Evolutionary conservation across 805 yeast genomes (phyloP).

Genomic region (Starmerella scarabaei): DNA sequence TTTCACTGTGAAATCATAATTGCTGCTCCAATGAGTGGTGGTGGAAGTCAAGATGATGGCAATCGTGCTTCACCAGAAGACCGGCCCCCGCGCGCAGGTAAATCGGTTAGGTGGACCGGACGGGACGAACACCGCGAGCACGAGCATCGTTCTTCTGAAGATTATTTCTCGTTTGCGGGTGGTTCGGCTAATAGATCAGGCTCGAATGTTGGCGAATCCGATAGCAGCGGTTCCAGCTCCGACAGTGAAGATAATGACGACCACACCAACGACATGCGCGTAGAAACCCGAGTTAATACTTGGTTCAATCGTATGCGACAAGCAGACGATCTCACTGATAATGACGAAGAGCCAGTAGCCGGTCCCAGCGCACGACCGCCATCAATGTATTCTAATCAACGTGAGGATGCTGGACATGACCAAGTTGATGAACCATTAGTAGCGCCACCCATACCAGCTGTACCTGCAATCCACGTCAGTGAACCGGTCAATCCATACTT

Average conservation of each 20-base stretch:
- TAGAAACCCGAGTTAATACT: constrained; percentile 19
- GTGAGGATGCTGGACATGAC: not conserved
- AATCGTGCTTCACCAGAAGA: too few relatives aligned
- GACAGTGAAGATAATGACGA: constrained; percentile 7
- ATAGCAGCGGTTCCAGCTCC: not conserved
- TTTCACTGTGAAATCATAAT: too few relatives aligned
- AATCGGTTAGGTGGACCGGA: constrained; percentile 17
- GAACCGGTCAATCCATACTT: constrained; percentile 12
- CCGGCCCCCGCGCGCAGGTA: not conserved
- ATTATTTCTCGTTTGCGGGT: constrained; percentile 15
- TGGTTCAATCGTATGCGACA: constrained; percentile 19
- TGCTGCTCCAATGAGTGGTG: too few relatives aligned
- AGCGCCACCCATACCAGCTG: not conserved
- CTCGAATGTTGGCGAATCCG: not conserved
- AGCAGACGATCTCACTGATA: constrained; percentile 3
- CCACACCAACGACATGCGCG: constrained; percentile 8
- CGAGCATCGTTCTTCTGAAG: not conserved
- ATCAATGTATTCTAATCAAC: not conserved
- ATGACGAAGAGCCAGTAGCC: not conserved
- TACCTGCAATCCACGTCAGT: constrained; percentile 9
- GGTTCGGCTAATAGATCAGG: constrained; percentile 11
- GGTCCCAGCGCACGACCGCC: not conserved
- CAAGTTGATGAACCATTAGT: not conserved
- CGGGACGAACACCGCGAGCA: constrained; percentile 5
- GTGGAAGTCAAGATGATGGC: too few relatives aligned